phyloP scores from a whole-genome alignment of 2,329 filamentous ascomycete species.

The Sclerotinia trifoliorum region DNA sequence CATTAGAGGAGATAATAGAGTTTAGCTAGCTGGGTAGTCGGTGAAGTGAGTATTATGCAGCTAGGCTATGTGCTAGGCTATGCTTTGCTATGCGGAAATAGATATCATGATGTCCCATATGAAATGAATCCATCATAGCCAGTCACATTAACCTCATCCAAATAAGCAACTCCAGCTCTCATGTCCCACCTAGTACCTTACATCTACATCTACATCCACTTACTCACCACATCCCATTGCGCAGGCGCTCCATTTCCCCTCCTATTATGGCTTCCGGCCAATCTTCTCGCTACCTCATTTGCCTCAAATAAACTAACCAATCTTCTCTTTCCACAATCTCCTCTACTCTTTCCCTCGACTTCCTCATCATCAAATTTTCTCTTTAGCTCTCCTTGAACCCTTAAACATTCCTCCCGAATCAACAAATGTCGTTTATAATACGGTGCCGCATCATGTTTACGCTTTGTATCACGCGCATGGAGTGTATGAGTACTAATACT shows the following conservation, averaged over 20 bases:
- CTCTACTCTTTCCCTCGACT: constrained; percentile 28
- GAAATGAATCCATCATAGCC: no score
- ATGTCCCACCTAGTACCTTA: no score
- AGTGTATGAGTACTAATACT: background rate
- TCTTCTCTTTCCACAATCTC: constrained; percentile 46
- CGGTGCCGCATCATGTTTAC: background rate
- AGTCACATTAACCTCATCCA: background rate
- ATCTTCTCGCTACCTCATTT: constrained; percentile 57
- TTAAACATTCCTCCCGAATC: constrained; percentile 22
- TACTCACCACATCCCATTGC: background rate
- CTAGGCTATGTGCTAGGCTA: no score
- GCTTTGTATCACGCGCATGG: background rate
- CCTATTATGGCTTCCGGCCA: constrained; percentile 23
- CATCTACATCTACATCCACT: background rate
- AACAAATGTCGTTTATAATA: background rate
- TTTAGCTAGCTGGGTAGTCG: no score
- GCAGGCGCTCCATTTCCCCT: no score
- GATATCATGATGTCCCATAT: background rate
- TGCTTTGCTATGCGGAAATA: no score
- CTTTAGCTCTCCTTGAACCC: constrained; percentile 15
- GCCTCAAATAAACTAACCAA: constrained; percentile 58
- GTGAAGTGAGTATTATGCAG: no score
- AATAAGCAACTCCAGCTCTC: background rate
- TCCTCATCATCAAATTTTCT: constrained; percentile 13
- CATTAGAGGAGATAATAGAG: no score